Percentiles rank a stretch among this genome's conserved stretches.
Conservation (phyloP, 2,329 filamentous ascomycete genomes). For the Colletotrichum sp. region DNA sequence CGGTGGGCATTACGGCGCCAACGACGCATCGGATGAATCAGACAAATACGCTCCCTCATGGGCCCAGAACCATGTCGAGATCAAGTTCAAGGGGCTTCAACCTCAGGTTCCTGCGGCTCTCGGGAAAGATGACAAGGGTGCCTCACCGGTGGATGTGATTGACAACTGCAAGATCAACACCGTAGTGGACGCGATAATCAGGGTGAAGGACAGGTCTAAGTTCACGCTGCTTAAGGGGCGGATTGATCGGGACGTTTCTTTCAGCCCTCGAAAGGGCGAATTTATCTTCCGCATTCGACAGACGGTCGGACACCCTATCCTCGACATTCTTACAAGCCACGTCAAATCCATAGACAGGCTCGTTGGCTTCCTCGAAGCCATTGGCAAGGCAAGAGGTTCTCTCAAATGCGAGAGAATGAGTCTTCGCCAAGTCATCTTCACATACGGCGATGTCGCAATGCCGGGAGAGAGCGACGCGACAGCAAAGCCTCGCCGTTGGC, state of each 20-base stretch:
- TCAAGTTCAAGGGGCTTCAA: constrained; percentile 59
- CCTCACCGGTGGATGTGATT: background rate
- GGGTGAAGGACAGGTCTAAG: constrained; percentile 56
- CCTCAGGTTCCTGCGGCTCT: constrained; percentile 17
- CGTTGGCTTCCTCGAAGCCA: constrained; percentile 71
- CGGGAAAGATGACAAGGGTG: background rate
- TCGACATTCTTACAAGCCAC: constrained; percentile 63
- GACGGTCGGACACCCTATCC: constrained; percentile 61
- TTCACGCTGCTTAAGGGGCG: constrained; percentile 60
- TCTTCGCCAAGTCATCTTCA: constrained; percentile 69
- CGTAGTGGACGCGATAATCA: constrained; percentile 54
- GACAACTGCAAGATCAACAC: constrained; percentile 6
- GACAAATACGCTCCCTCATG: constrained; percentile 41
- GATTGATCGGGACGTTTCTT: constrained; percentile 67
- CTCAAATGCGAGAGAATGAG: constrained; percentile 65
- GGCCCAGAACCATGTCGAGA: constrained; percentile 63
- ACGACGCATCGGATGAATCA: constrained; percentile 24
- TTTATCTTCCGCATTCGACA: constrained; percentile 67
- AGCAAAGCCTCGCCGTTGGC: constrained; percentile 41
- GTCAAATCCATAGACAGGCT: constrained; percentile 73
- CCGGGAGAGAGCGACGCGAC: constrained; percentile 14
- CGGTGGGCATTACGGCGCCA: background rate
- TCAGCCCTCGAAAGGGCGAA: constrained; percentile 62
- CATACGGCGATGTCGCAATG: constrained; percentile 56
- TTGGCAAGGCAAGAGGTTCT: constrained; percentile 59